These are phyloP conservation scores for Madurella fahalii DNA, from an alignment of 2,329 filamentous ascomycete species.

Conservation along the genomic window DNA sequence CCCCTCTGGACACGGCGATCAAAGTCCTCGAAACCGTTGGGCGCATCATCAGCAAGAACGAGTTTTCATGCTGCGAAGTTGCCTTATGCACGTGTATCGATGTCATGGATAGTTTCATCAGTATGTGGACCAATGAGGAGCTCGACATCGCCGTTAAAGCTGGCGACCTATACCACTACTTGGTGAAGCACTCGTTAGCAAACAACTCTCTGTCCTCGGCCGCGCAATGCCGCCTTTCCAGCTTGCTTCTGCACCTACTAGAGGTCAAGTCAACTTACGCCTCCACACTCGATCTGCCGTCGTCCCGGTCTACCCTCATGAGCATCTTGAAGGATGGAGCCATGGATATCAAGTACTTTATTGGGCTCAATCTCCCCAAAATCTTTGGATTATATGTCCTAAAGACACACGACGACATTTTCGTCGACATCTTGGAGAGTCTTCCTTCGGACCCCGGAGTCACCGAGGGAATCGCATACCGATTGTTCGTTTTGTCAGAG, in stretches of 20 bases:
- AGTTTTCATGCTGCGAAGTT: constrained; percentile 70
- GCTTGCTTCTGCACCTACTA: constrained; percentile 67
- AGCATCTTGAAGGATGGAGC: constrained; percentile 63
- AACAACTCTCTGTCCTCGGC: constrained; percentile 66
- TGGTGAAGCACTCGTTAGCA: constrained; percentile 63
- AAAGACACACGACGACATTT: constrained; percentile 75
- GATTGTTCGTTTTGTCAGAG: constrained; percentile 69
- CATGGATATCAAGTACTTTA: constrained; percentile 69
- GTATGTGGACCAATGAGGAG: constrained; percentile 58
- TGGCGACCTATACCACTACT: constrained; percentile 74
- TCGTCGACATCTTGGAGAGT: constrained; percentile 75
- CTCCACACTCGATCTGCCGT: constrained; percentile 52
- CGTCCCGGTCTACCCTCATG: constrained; percentile 67
- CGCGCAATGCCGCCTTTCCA: constrained; percentile 63
- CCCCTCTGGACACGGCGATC: constrained; percentile 44
- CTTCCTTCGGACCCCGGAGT: constrained; percentile 70
- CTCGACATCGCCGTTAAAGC: constrained; percentile 62
- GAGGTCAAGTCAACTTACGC: constrained; percentile 65
- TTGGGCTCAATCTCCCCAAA: constrained; percentile 64
- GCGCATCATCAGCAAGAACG: constrained; percentile 49
- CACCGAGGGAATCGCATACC: constrained; percentile 78
- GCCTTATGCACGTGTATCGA: constrained; percentile 65
- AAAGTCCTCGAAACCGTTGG: constrained; percentile 50
- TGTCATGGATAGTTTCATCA: constrained; percentile 60
- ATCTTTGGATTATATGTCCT: constrained; percentile 83